phyloP scores from a whole-genome alignment of 2,329 filamentous ascomycete genomes.

The Aureobasidium sp. region DNA sequence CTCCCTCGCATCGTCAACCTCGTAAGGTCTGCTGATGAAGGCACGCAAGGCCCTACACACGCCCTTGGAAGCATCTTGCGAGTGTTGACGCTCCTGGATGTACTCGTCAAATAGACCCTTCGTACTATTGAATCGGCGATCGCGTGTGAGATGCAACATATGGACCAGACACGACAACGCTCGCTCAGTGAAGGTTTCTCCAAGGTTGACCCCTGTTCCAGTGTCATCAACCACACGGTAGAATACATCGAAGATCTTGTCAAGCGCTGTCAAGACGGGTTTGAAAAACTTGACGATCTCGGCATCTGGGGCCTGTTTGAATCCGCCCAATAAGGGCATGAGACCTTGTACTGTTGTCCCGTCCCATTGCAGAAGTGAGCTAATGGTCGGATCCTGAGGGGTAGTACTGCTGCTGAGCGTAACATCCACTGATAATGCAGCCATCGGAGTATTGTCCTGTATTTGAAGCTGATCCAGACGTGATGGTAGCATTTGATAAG shows the following conservation, averaged over 20 bases:
- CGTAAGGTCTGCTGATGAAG: constrained; percentile 15
- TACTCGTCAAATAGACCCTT: constrained; percentile 14
- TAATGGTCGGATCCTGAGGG: constrained; percentile 60
- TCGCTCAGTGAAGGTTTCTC: constrained; percentile 12
- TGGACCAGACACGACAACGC: constrained; percentile 16
- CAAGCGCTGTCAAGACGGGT: constrained; percentile 12
- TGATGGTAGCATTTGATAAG: constrained; percentile 78
- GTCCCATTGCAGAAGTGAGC: constrained; percentile 74
- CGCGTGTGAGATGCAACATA: constrained; percentile 13
- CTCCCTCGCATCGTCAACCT: constrained; percentile 16
- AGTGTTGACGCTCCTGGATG: constrained; percentile 12
- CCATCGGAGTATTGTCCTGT: constrained; percentile 56
- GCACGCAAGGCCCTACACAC: constrained; percentile 14
- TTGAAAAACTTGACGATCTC: constrained; percentile 91
- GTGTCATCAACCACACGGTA: constrained; percentile 9
- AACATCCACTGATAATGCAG: constrained; percentile 56
- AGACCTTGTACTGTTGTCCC: constrained; percentile 33
- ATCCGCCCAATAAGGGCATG: constrained; percentile 57
- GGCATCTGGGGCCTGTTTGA: constrained; percentile 92
- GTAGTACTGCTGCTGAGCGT: constrained; percentile 54
- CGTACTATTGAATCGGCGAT: constrained; percentile 15
- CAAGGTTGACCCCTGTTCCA: constrained; percentile 4
- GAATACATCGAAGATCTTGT: constrained; percentile 9
- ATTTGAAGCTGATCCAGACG: constrained; percentile 13
- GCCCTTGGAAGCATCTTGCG: constrained; percentile 12